Percentiles rank a stretch among this genome's conserved stretches.
phyloP scores from a whole-genome alignment of 1,284 basidiomycete species.

The Puccinia sorghi region DNA sequence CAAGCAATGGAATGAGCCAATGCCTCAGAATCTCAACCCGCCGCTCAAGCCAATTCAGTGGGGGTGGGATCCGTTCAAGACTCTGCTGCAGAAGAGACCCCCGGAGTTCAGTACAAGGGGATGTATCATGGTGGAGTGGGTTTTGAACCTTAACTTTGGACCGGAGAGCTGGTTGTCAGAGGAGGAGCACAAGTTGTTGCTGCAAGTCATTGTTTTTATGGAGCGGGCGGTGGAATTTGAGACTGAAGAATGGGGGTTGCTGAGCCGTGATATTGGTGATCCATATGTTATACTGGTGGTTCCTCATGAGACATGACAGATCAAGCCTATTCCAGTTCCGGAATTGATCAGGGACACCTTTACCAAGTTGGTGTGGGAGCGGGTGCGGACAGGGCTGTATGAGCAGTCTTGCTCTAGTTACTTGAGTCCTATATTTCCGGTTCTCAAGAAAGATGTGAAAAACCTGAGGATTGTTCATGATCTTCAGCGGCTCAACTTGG shows the following conservation, averaged over 20 bases:
- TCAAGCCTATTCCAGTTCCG: slow-evolving; percentile 6
- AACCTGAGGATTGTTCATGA: slow-evolving; percentile 22
- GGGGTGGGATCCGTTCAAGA: background rate
- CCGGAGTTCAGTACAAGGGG: background rate
- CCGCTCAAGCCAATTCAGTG: background rate
- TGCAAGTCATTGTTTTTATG: background rate
- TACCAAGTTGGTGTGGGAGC: background rate
- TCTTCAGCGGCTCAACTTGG: slow-evolving; percentile 18
- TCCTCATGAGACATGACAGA: slow-evolving; percentile 24
- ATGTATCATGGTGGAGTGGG: background rate
- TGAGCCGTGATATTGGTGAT: background rate
- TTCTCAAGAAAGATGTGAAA: background rate
- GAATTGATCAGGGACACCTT: background rate
- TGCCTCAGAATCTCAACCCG: slow-evolving; percentile 30
- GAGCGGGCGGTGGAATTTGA: background rate
- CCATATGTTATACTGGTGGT: slow-evolving; percentile 14
- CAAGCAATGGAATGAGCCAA: background rate
- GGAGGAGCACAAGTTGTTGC: background rate
- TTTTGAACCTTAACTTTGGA: background rate
- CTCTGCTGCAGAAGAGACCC: background rate
- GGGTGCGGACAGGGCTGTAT: slow-evolving; percentile 10
- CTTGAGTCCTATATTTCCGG: slow-evolving; percentile 14
- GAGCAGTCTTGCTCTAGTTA: slow-evolving; percentile 13
- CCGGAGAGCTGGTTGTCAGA: slow-evolving; percentile 1
- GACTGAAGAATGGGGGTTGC: background rate